Evolutionary conservation across 345 rosid genomes (phyloP).

Genomic region (Gossypium ekmanianum): DNA sequence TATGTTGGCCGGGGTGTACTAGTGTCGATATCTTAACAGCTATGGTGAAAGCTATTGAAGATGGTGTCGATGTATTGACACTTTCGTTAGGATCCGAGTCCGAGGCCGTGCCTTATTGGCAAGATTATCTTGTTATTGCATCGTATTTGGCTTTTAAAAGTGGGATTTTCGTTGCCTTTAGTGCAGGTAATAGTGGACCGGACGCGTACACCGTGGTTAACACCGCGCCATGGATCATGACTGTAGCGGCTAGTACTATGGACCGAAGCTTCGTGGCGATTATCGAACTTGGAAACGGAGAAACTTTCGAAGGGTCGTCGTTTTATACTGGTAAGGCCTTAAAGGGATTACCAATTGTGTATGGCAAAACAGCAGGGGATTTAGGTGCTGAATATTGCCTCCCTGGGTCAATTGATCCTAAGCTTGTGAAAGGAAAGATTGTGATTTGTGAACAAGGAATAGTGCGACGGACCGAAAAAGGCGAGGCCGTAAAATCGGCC

Average conservation of each 20-base stretch:
- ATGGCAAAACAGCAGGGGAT: slow-evolving; percentile 53
- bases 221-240: slow-evolving; percentile 81
- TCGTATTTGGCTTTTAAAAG: slow-evolving; percentile 50
- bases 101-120: slow-evolving; percentile 45
- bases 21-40: slow-evolving; percentile 60
- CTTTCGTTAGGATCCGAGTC: slow-evolving; percentile 8
- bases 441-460: slow-evolving; percentile 42
- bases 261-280: slow-evolving; percentile 69
- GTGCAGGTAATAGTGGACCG: slow-evolving; percentile 83
- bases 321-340: slow-evolving; percentile 40
- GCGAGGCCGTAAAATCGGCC: slow-evolving; percentile 40
- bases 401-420: slow-evolving; percentile 28
- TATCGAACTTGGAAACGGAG: slow-evolving; percentile 51
- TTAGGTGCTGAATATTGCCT: slow-evolving; percentile 47
- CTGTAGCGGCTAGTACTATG: slow-evolving; percentile 77
- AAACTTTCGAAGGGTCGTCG: slow-evolving; percentile 44
- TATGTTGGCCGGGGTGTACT: slow-evolving; percentile 57
- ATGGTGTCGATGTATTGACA: slow-evolving; percentile 34
- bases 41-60: slow-evolving; percentile 41
- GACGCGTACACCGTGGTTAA: slow-evolving; percentile 43
- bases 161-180: slow-evolving; percentile 73
- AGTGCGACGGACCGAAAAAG: slow-evolving; percentile 14
- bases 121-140: slow-evolving; percentile 51
- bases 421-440: slow-evolving; percentile 53
- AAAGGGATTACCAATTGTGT: slow-evolving; percentile 39